Evolutionary conservation across 345 rosid species (phyloP), one percentile per base, ranked within the genome.

Genomic region (Lumnitzera racemosa): DNA sequence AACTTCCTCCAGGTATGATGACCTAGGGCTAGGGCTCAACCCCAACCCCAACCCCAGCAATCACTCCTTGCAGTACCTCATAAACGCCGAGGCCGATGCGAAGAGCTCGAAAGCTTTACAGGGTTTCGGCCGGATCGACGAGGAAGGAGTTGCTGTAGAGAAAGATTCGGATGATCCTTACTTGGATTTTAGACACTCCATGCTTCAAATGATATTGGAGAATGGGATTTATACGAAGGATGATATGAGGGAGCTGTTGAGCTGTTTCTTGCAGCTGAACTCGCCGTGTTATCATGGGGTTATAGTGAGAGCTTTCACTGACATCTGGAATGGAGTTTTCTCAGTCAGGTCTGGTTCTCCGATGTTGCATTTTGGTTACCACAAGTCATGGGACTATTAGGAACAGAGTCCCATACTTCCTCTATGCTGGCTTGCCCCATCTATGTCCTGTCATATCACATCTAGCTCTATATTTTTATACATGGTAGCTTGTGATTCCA

Each of bases 141-240:
- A 74, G 4, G 82, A 81, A 48, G 86, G 94, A 25, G 76, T 90
- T 31, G 97, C 96, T 7, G 89, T 94, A n/a, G 96, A 83, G 81
- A 94, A 94, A 63, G 97, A 94, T 25, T 94, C 97, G 15, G 87
- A 84, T 15, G 99, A 94, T 70, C 99, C 99, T 16, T 90, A 86
- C 61, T 56, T 85, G 51, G 99, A 94, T 62, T 94, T 94, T 78
- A 67, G 94, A 41, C 86, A 84, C 29, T 94, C 99, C 2, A 94
- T 94, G 97, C 81, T 94, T 63, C 97, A 94, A 58, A 94, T 90
- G 99, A 88, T 94, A 63, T 61, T 94, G 68, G 91, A 87, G 74
- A 90, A 90, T 55, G 82, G 86, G 73, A 86, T 90, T 55, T 90
- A 94, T 74, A 78, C 91, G 0, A 87, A 80, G 68, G 91, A 90